Evolutionary conservation across 129 eudicot species (phyloP).

Genomic region (Solidago caesia): DNA sequence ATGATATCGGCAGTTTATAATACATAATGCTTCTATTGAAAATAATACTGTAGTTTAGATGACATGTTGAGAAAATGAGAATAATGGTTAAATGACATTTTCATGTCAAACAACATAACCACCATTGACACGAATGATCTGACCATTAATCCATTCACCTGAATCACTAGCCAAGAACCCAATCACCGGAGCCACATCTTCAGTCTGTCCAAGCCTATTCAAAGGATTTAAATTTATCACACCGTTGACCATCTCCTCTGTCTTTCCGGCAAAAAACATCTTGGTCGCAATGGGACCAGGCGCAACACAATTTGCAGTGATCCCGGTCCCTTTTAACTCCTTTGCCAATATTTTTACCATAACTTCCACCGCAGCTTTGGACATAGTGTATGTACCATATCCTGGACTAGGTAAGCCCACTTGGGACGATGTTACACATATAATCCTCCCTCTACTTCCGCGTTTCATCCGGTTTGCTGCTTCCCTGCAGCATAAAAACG

Average conservation of each 20-base stretch:
- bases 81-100: no score
- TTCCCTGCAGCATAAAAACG: neutral
- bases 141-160: conserved; percentile 5
- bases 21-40: no score
- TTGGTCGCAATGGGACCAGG: neutral
- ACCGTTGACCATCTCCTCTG: neutral
- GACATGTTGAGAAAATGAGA: no score
- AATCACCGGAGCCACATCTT: neutral
- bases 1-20: no score
- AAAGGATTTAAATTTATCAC: neutral
- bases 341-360: neutral
- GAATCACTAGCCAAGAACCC: neutral
- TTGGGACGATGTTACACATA: conserved; percentile 5
- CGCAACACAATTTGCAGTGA: conserved; percentile 7
- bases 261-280: neutral
- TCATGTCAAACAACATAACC: neutral
- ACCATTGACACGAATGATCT: conserved; percentile 1
- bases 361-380: neutral
- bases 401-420: neutral
- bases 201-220: neutral
- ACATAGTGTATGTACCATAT: neutral
- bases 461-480: neutral
- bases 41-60: no score
- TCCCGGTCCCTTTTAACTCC: neutral
- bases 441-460: neutral